Percentiles rank a stretch among this genome's conserved stretches.
These are phyloP conservation scores for Neurospora terricola DNA, from an alignment of 495 filamentous ascomycete species.

Conservation along the genomic window DNA sequence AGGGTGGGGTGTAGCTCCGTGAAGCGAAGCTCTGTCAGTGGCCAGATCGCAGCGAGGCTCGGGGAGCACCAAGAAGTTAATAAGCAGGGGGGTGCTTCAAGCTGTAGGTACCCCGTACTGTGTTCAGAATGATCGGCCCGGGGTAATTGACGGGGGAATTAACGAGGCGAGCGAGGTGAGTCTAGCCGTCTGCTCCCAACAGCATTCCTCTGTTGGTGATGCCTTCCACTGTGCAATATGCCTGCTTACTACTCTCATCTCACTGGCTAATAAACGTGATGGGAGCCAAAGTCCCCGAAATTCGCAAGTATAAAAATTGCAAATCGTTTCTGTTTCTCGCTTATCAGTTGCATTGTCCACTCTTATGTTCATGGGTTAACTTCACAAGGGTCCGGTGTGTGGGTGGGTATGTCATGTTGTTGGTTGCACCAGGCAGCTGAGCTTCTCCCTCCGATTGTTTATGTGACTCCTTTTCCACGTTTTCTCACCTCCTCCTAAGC, in stretches of 20 bases:
- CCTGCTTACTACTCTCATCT: background rate
- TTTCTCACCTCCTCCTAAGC: background rate
- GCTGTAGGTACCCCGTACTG: background rate
- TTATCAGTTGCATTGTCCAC: background rate
- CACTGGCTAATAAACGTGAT: background rate
- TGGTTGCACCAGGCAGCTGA: background rate
- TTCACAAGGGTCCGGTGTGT: background rate
- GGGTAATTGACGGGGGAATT: background rate
- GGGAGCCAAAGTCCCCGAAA: background rate
- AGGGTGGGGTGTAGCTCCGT: background rate
- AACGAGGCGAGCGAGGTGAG: background rate
- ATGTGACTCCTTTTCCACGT: background rate
- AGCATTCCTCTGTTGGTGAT: background rate
- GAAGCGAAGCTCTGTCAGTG: background rate
- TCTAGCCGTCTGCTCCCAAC: background rate
- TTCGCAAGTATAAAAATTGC: background rate
- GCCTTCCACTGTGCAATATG: background rate
- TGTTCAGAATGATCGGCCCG: background rate
- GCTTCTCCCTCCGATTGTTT: background rate
- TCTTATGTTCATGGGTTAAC: background rate
- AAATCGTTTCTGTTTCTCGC: background rate
- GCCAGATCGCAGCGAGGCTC: background rate
- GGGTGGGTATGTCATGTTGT: background rate
- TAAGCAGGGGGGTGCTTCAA: background rate
- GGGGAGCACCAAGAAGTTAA: background rate